Evolutionary conservation across 306 rosid species (phyloP).

Genomic region (Castanea sativa): DNA sequence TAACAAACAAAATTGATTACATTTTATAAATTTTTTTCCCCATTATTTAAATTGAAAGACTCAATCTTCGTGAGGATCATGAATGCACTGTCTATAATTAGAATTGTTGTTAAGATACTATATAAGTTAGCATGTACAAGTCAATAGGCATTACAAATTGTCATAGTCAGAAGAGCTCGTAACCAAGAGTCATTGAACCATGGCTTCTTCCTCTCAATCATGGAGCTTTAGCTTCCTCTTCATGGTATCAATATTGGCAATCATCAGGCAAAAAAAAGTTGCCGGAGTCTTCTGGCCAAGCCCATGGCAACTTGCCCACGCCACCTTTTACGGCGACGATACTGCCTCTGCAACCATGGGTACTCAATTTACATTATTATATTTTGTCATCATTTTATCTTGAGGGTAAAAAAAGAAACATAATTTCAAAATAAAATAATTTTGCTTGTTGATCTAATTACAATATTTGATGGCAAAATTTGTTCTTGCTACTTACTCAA

Average conservation of each 20-base stretch:
- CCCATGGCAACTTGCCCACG: constrained; percentile 64
- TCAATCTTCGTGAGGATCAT: constrained; percentile 59
- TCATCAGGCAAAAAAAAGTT: constrained; percentile 19
- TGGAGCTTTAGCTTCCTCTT: constrained; percentile 35
- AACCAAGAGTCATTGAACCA: constrained; percentile 8
- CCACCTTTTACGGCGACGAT: constrained; percentile 93
- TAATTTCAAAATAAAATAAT: too few relatives aligned
- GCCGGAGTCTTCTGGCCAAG: constrained; percentile 49
- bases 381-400: neutral
- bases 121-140: constrained; percentile 35
- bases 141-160: constrained; percentile 28
- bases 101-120: constrained; percentile 19
- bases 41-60: constrained; percentile 17
- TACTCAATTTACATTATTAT: constrained; percentile 17
- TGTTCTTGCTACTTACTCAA: too few relatives aligned
- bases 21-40: neutral
- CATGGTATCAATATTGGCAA: constrained; percentile 24
- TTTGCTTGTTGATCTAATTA: too few relatives aligned
- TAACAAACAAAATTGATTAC: too few relatives aligned
- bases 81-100: constrained; percentile 12
- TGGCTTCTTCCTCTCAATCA: constrained; percentile 45
- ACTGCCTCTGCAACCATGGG: constrained; percentile 86
- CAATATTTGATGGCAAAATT: too few relatives aligned
- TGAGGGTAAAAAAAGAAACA: neutral
- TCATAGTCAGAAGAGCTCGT: constrained; percentile 4